Conservation (phyloP, 257 asterid genomes). For the Mitragyna speciosa region DNA sequence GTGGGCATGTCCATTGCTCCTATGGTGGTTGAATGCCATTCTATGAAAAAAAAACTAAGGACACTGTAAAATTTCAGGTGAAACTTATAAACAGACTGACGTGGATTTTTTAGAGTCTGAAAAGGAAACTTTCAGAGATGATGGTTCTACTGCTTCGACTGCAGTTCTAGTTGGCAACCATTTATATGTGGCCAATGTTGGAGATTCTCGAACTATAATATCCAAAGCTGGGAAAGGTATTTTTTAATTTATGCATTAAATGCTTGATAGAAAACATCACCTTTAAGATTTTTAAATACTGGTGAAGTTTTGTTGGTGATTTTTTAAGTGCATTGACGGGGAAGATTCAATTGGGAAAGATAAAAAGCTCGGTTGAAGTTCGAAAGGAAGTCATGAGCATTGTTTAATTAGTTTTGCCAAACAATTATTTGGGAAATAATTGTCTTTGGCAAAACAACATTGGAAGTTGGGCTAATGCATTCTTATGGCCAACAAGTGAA, state of each 20-base stretch:
- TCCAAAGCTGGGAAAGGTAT: slow-evolving; percentile 94
- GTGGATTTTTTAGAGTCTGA: slow-evolving; percentile 81
- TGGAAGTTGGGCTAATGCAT: not conserved
- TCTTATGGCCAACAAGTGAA: not conserved
- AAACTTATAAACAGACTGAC: slow-evolving; percentile 86
- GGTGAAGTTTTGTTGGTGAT: not conserved
- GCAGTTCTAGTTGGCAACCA: slow-evolving; percentile 88
- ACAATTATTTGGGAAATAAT: not conserved
- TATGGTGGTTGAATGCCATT: not conserved
- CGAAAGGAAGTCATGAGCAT: not conserved
- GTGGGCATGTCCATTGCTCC: not conserved
- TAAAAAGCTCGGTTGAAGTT: not conserved
- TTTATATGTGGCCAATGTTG: slow-evolving; percentile 97
- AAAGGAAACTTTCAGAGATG: slow-evolving; percentile 88
- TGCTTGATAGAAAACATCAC: not conserved
- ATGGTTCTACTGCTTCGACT: slow-evolving; percentile 95
- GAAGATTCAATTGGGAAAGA: not conserved
- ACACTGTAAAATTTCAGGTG: slow-evolving; percentile 47
- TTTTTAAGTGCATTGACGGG: not conserved
- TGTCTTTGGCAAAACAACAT: too few relatives aligned
- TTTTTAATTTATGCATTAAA: not conserved
- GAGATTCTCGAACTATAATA: slow-evolving; percentile 93
- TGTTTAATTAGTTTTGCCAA: not conserved
- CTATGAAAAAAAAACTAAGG: not conserved
- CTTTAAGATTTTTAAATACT: not conserved